A percentile compares a stretch with the other conserved stretches of the same genome.
phyloP scores from a whole-genome alignment of 129 eudicot genomes.

The Chrysanthemum lavandulifolium region DNA sequence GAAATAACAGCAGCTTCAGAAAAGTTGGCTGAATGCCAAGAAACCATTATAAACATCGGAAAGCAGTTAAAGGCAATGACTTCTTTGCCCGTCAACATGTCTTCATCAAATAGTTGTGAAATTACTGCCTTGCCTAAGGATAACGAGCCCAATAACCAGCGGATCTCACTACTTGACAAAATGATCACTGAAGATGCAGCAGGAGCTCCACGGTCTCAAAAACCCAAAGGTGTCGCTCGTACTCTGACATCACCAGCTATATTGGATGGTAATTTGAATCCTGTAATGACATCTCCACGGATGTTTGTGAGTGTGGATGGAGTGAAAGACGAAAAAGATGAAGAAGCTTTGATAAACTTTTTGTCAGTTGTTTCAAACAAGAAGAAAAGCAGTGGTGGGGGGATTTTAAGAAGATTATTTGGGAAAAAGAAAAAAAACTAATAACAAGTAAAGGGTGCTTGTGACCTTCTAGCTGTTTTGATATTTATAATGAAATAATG shows the following conservation, averaged over 20 bases:
- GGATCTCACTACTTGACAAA: conserved; percentile 61
- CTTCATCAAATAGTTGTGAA: conserved; percentile 17
- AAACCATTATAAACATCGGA: conserved; percentile 61
- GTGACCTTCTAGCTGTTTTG: conserved; percentile 22
- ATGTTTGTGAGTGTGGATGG: conserved; percentile 42
- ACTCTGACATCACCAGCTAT: conserved; percentile 24
- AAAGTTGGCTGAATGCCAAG: conserved; percentile 69
- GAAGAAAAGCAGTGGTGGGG: conserved; percentile 50
- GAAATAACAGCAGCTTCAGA: conserved; percentile 64
- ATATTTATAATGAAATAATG: conserved; percentile 26
- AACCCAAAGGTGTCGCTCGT: conserved; percentile 38
- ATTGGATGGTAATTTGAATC: conserved; percentile 24
- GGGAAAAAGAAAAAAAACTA: conserved; percentile 51
- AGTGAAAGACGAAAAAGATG: conserved; percentile 38
- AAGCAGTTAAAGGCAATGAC: conserved; percentile 62
- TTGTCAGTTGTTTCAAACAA: conserved; percentile 60
- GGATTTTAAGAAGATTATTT: conserved; percentile 63
- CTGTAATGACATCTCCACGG: conserved; percentile 28
- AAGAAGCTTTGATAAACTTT: conserved; percentile 43
- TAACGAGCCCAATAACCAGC: conserved; percentile 20
- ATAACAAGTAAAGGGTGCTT: conserved; percentile 23
- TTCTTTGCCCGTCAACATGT: conserved; percentile 30
- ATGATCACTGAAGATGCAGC: conserved; percentile 59
- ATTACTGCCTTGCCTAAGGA: conserved; percentile 27
- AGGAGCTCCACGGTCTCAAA: conserved; percentile 34